phyloP scores from a whole-genome alignment of 805 yeast genomes.

The Saturnispora gosingensis region DNA sequence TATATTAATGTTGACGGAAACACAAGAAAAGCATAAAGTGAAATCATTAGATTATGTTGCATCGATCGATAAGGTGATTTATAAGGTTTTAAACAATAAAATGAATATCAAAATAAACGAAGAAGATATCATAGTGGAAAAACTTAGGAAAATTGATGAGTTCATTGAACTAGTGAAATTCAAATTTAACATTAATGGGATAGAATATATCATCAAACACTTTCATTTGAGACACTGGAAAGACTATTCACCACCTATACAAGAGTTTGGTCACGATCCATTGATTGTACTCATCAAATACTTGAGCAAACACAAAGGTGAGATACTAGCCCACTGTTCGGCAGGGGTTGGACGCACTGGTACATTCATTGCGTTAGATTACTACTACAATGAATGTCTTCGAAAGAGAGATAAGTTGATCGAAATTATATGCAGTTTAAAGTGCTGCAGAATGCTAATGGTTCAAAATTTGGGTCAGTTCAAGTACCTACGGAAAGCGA shows the following conservation, averaged over 20 bases:
- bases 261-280: slow-evolving; percentile 3
- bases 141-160: background rate
- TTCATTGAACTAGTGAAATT: slow-evolving; percentile 9
- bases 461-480: slow-evolving; percentile 45
- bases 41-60: slow-evolving; percentile 28
- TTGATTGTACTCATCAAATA: background rate
- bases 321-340: slow-evolving; percentile 41
- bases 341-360: slow-evolving; percentile 58
- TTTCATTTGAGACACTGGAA: slow-evolving; percentile 12
- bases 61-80: slow-evolving; percentile 1
- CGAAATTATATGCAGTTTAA: slow-evolving; percentile 34
- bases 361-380: slow-evolving; percentile 39
- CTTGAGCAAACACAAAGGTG: slow-evolving; percentile 2
- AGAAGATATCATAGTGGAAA: background rate
- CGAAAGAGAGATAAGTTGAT: slow-evolving; percentile 27
- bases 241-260: slow-evolving; percentile 11
- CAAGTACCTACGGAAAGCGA: slow-evolving; percentile 37
- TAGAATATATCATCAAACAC: slow-evolving; percentile 2
- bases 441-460: slow-evolving; percentile 44
- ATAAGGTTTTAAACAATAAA: background rate
- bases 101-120: background rate
- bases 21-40: slow-evolving; percentile 32
- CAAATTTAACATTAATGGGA: background rate
- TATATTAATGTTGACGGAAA: slow-evolving; percentile 67
- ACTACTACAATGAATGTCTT: slow-evolving; percentile 20